These are phyloP conservation scores for Geotrichum carabidarum DNA, from an alignment of 1,139 yeast species.

Conservation along the genomic window DNA sequence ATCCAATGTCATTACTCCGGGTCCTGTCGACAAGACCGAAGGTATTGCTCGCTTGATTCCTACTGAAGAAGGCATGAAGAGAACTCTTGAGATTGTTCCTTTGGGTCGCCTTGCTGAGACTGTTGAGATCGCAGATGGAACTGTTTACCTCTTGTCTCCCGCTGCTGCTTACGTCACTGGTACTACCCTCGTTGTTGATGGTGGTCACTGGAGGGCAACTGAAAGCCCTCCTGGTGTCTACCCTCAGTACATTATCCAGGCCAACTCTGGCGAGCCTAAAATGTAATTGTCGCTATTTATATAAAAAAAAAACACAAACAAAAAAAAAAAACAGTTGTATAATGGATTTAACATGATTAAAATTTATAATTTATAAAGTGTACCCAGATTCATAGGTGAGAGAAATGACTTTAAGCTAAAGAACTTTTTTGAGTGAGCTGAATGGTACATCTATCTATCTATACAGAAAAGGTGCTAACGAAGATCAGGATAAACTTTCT, in stretches of 20 bases:
- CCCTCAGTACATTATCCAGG: constrained; percentile 16
- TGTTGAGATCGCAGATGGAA: constrained; percentile 80
- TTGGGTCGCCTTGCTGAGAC: constrained; percentile 71
- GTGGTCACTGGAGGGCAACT: constrained; percentile 78
- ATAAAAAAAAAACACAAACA: background rate
- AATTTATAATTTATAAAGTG: no score
- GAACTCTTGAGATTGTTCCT: constrained; percentile 52
- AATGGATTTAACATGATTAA: no score
- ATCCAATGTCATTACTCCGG: constrained; percentile 82
- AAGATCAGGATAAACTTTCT: no score
- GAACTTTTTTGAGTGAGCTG: no score
- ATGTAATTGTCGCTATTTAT: constrained; percentile 3
- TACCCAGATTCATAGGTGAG: no score
- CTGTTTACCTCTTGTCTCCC: constrained; percentile 75
- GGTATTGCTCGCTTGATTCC: constrained; percentile 59
- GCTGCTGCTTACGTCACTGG: constrained; percentile 80
- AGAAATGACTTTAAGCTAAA: no score
- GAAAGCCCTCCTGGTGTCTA: constrained; percentile 15
- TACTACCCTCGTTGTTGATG: constrained; percentile 76
- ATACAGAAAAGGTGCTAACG: no score
- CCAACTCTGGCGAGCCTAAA: constrained; percentile 12
- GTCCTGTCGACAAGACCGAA: constrained; percentile 76
- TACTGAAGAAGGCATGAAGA: constrained; percentile 39
- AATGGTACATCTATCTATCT: no score
- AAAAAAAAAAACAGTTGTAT: no score